A percentile compares a stretch with the other conserved stretches of the same genome.
phyloP scores from a whole-genome alignment of 306 rosid genomes.

The Cucumis melo region DNA sequence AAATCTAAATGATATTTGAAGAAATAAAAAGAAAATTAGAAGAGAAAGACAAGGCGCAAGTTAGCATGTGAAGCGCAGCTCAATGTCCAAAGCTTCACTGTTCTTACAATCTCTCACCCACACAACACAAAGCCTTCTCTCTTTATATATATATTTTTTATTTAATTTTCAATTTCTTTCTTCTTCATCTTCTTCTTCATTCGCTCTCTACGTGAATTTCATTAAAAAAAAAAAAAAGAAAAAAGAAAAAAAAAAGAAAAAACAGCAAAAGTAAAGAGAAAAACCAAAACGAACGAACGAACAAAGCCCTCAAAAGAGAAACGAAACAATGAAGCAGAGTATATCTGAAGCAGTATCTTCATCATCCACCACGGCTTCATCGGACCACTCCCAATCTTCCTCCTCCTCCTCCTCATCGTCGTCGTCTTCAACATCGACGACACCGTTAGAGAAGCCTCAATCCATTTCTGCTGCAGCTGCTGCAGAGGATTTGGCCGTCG shows the following conservation, averaged over 20 bases:
- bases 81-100: conserved; percentile 30
- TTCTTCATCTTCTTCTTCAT: background rate
- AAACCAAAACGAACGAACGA: conserved; percentile 1
- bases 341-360: conserved; percentile 76
- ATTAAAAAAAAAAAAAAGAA: background rate
- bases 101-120: conserved; percentile 22
- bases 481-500: conserved; percentile 57
- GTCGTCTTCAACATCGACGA: conserved; percentile 25
- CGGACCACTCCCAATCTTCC: conserved; percentile 47
- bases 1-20: too few species aligned
- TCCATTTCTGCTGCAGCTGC: conserved; percentile 45
- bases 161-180: background rate
- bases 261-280: background rate
- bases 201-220: conserved; percentile 4
- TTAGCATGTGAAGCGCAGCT: conserved; percentile 24
- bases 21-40: background rate
- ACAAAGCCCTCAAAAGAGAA: conserved; percentile 4
- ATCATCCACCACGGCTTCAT: conserved; percentile 27
- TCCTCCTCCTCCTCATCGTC: conserved; percentile 16
- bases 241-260: background rate
- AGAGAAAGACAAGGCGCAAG: conserved; percentile 17
- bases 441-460: conserved; percentile 24
- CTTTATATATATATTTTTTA: background rate
- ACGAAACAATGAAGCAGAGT: conserved; percentile 60
- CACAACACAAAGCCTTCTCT: conserved; percentile 10